These are phyloP conservation scores for Fraxinus albicans DNA, from an alignment of 305 asterid species.

Conservation along the genomic window DNA sequence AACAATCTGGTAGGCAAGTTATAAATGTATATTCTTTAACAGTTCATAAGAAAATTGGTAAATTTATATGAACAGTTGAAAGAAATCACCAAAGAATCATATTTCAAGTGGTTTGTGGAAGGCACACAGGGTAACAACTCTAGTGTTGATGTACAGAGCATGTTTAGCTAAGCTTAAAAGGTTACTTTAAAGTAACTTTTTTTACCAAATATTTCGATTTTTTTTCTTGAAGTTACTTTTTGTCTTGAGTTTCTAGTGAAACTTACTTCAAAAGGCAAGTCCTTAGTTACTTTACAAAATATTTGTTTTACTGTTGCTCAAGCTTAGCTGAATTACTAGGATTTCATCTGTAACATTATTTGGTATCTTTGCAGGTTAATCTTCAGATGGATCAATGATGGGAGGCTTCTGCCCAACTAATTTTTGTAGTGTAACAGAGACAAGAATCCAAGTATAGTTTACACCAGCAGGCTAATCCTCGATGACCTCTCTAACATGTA, in stretches of 20 bases:
- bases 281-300: too few relatives aligned
- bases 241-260: neutral
- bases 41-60: neutral
- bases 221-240: neutral
- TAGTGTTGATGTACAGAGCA: neutral
- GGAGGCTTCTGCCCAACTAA: slow-evolving; percentile 20
- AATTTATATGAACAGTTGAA: neutral
- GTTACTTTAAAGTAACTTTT: neutral
- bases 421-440: slow-evolving; percentile 34
- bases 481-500: slow-evolving; percentile 26
- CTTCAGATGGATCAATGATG: neutral
- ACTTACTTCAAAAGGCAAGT: neutral
- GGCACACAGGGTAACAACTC: neutral
- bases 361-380: slow-evolving; percentile 29
- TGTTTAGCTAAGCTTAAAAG: neutral
- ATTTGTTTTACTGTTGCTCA: too few relatives aligned
- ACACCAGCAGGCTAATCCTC: slow-evolving; percentile 5
- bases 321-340: neutral
- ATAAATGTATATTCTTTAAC: neutral
- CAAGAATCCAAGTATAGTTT: neutral
- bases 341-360: neutral
- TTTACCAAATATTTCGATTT: neutral
- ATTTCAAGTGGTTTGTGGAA: neutral
- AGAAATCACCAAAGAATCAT: neutral
- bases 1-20: slow-evolving; percentile 34